Base-by-base conservation (phyloP, 1,284 basidiomycete genomes). In the Marasmius fiardii region DNA sequence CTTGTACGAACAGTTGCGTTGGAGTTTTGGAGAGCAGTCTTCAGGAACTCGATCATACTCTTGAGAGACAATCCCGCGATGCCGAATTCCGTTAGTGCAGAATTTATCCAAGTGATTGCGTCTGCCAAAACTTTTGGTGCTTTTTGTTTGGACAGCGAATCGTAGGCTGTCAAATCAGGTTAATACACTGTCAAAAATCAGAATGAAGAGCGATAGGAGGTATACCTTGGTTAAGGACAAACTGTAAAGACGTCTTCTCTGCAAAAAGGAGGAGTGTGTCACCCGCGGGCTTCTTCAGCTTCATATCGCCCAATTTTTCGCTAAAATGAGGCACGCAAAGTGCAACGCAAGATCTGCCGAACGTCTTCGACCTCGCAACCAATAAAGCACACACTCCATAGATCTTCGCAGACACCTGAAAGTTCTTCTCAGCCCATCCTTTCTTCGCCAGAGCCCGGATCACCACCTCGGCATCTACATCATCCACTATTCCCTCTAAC, bases 361-460 rank as follows among this genome's bases (percentile, higher is more conserved):
- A 99, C 0, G 86, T 83, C 1, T 93, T 85, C 60, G 86, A 92
- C 34, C 79, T 77, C 63, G 92, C 86, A 0, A 95, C 91, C 48
- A 98, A 81, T 18, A 85, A 67, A 41, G 71, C 75, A 60, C 96
- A 80, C 50, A 95, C 83, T 28, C 81, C 83, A 69, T 93, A 97
- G 47, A 97, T 70, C 72, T 95, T 96, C 12, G 85, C 76, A 4
- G 92, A 94, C 35, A 98, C 95, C 77, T 99, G 97, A 67, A 99
- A 99, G 67, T 99, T 99, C 80, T 98, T 99, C 74, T 99, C 97
- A 41, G 82, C 84, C 95, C 94, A 98, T 1, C 96, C 95, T 65
- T 92, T 95, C 78, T 97, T 98, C 23, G 85, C 87, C 52, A 99
- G 73, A 62, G 92, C 90, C n/a, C 96, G 83, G 16, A 98, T 84